Conservation (phyloP, 805 yeast genomes). For the Candida qinlingensis region DNA sequence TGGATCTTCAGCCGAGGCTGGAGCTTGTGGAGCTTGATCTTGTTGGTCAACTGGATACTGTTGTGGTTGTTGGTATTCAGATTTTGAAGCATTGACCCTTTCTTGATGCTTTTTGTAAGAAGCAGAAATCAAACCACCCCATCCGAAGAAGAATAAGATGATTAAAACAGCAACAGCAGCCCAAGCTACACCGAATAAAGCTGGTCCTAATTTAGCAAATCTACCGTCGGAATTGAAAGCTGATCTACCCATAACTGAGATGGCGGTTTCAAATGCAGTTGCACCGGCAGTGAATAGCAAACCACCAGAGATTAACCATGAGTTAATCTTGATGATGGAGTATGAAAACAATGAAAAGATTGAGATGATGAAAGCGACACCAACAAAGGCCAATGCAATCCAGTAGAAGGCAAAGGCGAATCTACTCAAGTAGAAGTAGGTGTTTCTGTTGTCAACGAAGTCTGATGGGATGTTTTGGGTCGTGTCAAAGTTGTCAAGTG, state of each 20-base stretch:
- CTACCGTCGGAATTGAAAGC: conserved; percentile 50
- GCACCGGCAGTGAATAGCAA: conserved; percentile 54
- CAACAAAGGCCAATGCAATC: conserved; percentile 56
- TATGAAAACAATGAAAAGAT: conserved; percentile 52
- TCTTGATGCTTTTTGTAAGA: conserved; percentile 48
- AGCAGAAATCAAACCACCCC: conserved; percentile 42
- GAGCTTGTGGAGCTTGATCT: conserved; percentile 15
- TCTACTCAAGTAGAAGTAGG: conserved; percentile 60
- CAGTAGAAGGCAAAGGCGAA: conserved; percentile 60
- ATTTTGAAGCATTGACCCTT: conserved; percentile 29
- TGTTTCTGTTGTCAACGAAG: conserved; percentile 49
- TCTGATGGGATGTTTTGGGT: conserved; percentile 44
- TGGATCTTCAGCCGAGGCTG: conserved; percentile 23
- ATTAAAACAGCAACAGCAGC: conserved; percentile 53
- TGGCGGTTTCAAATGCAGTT: conserved; percentile 71
- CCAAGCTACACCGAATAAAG: conserved; percentile 63
- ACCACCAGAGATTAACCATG: conserved; percentile 47
- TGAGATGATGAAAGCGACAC: conserved; percentile 53
- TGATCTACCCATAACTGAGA: conserved; percentile 64
- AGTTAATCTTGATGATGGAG: conserved; percentile 48
- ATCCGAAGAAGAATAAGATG: conserved; percentile 45
- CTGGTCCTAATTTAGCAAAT: conserved; percentile 47
- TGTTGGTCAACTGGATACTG: conserved; percentile 10
- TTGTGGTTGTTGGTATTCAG: conserved; percentile 4
- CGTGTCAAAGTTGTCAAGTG: conserved; percentile 66